Base-by-base conservation (phyloP, 768 basidiomycete species). In the Grammothele lineata region DNA sequence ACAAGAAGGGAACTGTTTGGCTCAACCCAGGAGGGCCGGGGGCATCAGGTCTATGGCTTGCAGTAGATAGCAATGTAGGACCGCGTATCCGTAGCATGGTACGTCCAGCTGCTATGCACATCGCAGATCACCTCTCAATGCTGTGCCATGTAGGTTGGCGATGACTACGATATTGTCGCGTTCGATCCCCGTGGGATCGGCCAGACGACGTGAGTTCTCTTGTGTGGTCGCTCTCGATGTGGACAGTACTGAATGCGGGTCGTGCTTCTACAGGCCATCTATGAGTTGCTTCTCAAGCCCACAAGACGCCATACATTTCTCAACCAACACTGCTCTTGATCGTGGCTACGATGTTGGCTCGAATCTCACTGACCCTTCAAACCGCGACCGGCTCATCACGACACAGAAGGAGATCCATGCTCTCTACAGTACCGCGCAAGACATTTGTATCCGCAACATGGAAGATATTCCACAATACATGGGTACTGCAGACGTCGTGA, bases 141-240 rank as follows among this genome's bases (percentile, higher is more conserved):
- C 7, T 12, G 14, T 4, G 14, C 25, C 17, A 5, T 19, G n/a
- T 36, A 57, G 57, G 23, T 65, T n/a, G 57, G 57, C 18, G 56
- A 60, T 40, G 55, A 64, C 15, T 62, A 53, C 26, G 61, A 62
- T 27, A 50, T 62, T 21, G 43, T 62, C 14, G 61, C 62, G 9
- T 65, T 63, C 51, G 65, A 65, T 48, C 63, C 62, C 2, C 51
- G 65, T 45, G 66, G 66, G 1, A 62, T 67, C 18, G 64, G 63
- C 25, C 43, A 54, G 30, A 61, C 66, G 3, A 50, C 52, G 65
- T 66, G 37, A 18, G 58, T 21, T 7, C 27, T 14, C 8, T 7
- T 30, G n/a, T n/a, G n/a, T n/a, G n/a, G n/a, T n/a, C 30, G 5
- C 35, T 36, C n/a, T 15, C 14, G 17, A 22, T 18, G n/a, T 30